A percentile compares a stretch with the other conserved stretches of the same genome.
Conservation (phyloP, 257 asterid species). For the Solanum okadae region DNA sequence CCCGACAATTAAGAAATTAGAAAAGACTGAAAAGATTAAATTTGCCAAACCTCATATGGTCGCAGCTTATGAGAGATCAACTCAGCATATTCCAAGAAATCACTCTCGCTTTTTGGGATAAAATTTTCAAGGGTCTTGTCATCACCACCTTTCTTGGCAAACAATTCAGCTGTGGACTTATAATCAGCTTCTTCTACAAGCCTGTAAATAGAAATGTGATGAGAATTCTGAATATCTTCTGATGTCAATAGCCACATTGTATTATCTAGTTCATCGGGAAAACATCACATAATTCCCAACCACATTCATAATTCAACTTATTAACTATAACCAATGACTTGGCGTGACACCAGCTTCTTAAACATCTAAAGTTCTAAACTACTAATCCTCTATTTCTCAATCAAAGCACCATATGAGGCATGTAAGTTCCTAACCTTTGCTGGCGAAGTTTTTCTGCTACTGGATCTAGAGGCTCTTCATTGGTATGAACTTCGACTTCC, state of each 20-base stretch:
- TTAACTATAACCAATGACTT: neutral
- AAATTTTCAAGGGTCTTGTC: constrained; percentile 74
- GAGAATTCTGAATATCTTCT: neutral
- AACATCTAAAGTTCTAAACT: neutral
- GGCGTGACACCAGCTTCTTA: neutral
- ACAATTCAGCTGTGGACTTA: constrained; percentile 75
- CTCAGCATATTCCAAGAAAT: constrained; percentile 80
- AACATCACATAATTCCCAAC: neutral
- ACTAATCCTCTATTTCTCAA: neutral
- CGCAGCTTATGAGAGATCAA: constrained; percentile 72
- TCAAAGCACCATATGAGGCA: neutral
- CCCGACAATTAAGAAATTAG: neutral
- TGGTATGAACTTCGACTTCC: constrained; percentile 28
- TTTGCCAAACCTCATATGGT: constrained; percentile 60
- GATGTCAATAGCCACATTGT: neutral
- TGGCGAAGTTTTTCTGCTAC: constrained; percentile 87
- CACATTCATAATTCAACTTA: neutral
- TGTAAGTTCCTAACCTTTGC: constrained; percentile 38
- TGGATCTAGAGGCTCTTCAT: constrained; percentile 67
- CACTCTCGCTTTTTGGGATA: constrained; percentile 77
- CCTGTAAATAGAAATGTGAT: constrained; percentile 29
- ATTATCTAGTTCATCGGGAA: neutral
- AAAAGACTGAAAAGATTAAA: neutral
- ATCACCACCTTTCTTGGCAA: constrained; percentile 62
- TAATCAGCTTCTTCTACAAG: constrained; percentile 97